Evolutionary conservation across 768 basidiomycete species (phyloP).

Genomic region (Pleurotus eryngii): DNA sequence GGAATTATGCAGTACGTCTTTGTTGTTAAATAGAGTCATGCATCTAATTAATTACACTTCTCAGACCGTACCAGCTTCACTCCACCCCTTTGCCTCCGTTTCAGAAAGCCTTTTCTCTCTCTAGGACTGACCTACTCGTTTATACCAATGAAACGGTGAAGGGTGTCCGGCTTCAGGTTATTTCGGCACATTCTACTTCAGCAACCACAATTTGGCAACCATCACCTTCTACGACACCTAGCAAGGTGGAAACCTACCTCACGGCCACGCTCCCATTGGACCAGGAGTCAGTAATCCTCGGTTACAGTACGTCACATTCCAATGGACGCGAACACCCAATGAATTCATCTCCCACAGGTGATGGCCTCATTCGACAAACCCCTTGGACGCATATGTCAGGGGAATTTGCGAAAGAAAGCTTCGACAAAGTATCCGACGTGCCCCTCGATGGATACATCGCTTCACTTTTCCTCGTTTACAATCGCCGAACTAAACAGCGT

Average conservation of each 20-base stretch:
- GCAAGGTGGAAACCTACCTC: constrained; percentile 11
- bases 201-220: constrained; percentile 25
- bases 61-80: constrained; percentile 16
- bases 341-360: constrained; percentile 30
- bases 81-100: constrained; percentile 17
- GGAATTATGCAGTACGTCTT: neutral
- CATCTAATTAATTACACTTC: neutral
- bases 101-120: constrained; percentile 20
- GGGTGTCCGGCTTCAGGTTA: neutral
- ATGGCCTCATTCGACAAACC: constrained; percentile 48
- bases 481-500: constrained; percentile 55
- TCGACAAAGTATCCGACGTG: constrained; percentile 39
- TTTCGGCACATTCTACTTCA: neutral
- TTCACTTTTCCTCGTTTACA: constrained; percentile 52
- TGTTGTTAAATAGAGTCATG: too few relatives aligned
- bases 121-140: neutral
- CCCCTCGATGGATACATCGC: constrained; percentile 47
- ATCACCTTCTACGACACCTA: neutral
- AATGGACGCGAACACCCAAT: constrained; percentile 8
- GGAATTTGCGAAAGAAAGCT: constrained; percentile 15
- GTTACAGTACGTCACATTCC: constrained; percentile 47
- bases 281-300: constrained; percentile 55
- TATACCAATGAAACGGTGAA: neutral
- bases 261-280: constrained; percentile 54
- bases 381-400: constrained; percentile 39